Evolutionary conservation across 345 rosid species (phyloP), one percentile per base, ranked within the genome.

Genomic region (Aethionema arabicum): DNA sequence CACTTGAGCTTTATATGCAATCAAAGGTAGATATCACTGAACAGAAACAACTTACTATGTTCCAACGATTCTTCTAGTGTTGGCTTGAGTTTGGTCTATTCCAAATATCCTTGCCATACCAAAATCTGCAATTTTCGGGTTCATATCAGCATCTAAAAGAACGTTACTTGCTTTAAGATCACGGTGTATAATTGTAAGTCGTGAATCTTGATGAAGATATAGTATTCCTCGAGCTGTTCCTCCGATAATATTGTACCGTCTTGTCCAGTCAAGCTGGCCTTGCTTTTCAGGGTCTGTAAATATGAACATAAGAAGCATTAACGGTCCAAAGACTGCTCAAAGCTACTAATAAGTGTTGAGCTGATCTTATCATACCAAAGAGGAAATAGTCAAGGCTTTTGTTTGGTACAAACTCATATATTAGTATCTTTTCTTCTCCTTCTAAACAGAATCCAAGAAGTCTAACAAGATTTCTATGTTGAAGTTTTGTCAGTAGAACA

Each of bases 121-220:
- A 52, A 85, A 85, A 67, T 85, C 88, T 8, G 86, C 74, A 3
- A 81, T 79, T 56, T 81, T 83, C 2, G 83, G 75, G 30, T 76
- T 81, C 86, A 80, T 69, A 2, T 60, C 12, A 2, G 12, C 54
- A 47, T 60, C 65, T 47, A 60, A 36, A 0, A 21, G 27, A 21
- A 21, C 2, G 27, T 21, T 21, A 21, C 27, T 21, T 2, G 27
- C 27, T 21, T 21, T 21, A 21, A 21, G 27, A 2, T 21, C 27
- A 21, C 27, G 27, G 2, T 21, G 52, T 59, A 59, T 59, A 14
- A 59, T 59, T 10, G 41, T 59, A 11, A 44, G 63, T 1, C 15
- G 4, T 9, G 52, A 85, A 53, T 72, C 76, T 12, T 72, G 66
- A 4, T 72, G 73, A 55, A 72, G 73, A 59, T 68, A 67, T 0